A percentile compares a stretch with the other conserved stretches of the same genome.
phyloP scores from a whole-genome alignment of 2,329 filamentous ascomycete genomes.

The Pseudogymnoascus sp. region DNA sequence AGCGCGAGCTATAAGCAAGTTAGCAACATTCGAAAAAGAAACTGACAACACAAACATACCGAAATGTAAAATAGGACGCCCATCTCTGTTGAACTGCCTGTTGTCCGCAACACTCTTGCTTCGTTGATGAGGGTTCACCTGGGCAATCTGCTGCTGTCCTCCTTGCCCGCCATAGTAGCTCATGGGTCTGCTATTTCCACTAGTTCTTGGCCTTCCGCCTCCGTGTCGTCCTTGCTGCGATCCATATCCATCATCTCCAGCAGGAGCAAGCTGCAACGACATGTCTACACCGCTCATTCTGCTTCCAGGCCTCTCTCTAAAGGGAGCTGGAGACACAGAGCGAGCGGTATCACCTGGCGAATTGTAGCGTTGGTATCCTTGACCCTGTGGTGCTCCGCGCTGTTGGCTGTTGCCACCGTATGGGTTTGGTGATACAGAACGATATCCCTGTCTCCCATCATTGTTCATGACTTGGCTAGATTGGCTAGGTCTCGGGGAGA shows the following conservation, averaged over 20 bases:
- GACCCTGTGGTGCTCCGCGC: conserved; percentile 30
- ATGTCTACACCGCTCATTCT: conserved; percentile 48
- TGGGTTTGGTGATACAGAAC: conserved; percentile 56
- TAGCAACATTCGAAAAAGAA: conserved; percentile 17
- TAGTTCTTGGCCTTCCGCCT: conserved; percentile 43
- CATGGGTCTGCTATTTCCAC: conserved; percentile 41
- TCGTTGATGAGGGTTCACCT: conserved; percentile 33
- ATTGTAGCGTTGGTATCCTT: conserved; percentile 43
- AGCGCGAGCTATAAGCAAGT: conserved; percentile 60
- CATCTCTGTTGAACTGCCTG: conserved; percentile 75
- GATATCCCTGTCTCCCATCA: conserved; percentile 37
- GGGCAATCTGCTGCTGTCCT: conserved; percentile 18
- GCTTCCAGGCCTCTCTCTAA: conserved; percentile 43
- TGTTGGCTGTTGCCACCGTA: conserved; percentile 37
- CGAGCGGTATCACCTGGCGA: conserved; percentile 39
- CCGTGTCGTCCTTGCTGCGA: conserved; percentile 43
- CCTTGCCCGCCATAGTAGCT: conserved; percentile 42
- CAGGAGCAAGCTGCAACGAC: conserved; percentile 58
- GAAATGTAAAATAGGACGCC: conserved; percentile 82
- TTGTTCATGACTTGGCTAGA: conserved; percentile 32
- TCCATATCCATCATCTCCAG: conserved; percentile 49
- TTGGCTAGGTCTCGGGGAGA: conserved; percentile 51
- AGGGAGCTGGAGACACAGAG: conserved; percentile 37
- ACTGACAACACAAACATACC: conserved; percentile 54
- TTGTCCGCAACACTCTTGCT: conserved; percentile 85